These are phyloP conservation scores for Diaporthe aspalathi DNA, from an alignment of 2,329 filamentous ascomycete species.

Conservation along the genomic window DNA sequence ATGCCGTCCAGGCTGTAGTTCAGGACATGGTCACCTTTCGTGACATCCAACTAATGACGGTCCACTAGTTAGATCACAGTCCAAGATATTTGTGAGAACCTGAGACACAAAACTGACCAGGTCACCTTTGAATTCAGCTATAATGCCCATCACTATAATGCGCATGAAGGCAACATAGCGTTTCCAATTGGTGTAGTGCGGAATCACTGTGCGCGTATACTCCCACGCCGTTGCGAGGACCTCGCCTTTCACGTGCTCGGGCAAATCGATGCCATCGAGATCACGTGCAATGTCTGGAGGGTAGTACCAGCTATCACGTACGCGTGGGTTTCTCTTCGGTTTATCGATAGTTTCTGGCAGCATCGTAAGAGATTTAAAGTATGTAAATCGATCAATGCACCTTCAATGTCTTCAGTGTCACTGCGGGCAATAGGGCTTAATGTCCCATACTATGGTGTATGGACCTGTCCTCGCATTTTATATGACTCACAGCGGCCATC, in stretches of 20 bases:
- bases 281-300: not conserved
- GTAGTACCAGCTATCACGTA: not conserved
- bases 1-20: conserved; percentile 5
- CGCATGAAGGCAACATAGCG: conserved; percentile 5
- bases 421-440: not conserved
- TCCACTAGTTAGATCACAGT: not conserved
- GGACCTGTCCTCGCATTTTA: not conserved
- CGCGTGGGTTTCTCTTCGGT: not conserved
- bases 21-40: not conserved
- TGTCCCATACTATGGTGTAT: not conserved
- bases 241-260: not conserved
- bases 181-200: conserved; percentile 1
- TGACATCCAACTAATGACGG: not conserved
- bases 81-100: not conserved
- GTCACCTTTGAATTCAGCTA: conserved; percentile 3
- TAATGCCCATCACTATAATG: conserved; percentile 2
- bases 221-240: not conserved
- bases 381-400: not conserved
- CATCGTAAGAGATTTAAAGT: not conserved
- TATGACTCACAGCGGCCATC: not conserved
- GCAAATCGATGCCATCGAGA: conserved; percentile 1
- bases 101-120: not conserved
- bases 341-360: not conserved
- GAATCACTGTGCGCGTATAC: conserved; percentile 1
- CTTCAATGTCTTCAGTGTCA: not conserved